These are phyloP conservation scores for Hypoxylon sp. DNA, from an alignment of 2,329 filamentous ascomycete genomes.

Conservation along the genomic window DNA sequence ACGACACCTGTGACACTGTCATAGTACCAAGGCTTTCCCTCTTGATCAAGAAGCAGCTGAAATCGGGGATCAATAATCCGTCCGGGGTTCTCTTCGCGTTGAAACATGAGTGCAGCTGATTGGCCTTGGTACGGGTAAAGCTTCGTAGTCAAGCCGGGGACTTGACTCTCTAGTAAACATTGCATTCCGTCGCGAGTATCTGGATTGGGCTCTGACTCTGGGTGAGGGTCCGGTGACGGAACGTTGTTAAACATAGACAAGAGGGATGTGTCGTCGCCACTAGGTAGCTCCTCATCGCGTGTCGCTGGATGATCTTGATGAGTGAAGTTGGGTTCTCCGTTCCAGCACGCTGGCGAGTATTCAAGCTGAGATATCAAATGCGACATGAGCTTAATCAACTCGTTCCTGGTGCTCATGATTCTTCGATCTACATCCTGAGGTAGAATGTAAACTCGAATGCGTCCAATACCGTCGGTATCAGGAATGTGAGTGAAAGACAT, in stretches of 20 bases:
- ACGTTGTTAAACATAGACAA: slow-evolving; percentile 82
- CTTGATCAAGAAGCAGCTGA: slow-evolving; percentile 71
- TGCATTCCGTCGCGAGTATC: slow-evolving; percentile 69
- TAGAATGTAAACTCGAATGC: slow-evolving; percentile 72
- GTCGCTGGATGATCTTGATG: slow-evolving; percentile 33
- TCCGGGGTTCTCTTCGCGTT: slow-evolving; percentile 78
- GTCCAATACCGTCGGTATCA: slow-evolving; percentile 44
- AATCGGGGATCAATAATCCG: slow-evolving; percentile 81
- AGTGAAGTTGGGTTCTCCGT: slow-evolving; percentile 57
- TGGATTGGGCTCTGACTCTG: slow-evolving; percentile 63
- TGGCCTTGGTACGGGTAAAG: slow-evolving; percentile 85
- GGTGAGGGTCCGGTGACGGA: slow-evolving; percentile 75
- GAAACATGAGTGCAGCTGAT: slow-evolving; percentile 86
- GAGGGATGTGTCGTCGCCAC: slow-evolving; percentile 66
- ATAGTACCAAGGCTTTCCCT: slow-evolving; percentile 76
- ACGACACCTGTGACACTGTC: slow-evolving; percentile 75
- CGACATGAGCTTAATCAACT: slow-evolving; percentile 63
- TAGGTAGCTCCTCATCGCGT: slow-evolving; percentile 48
- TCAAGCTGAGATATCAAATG: slow-evolving; percentile 69
- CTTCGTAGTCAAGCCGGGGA: slow-evolving; percentile 73
- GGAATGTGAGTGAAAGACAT: slow-evolving; percentile 57
- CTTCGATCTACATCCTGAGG: slow-evolving; percentile 75
- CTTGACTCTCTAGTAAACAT: slow-evolving; percentile 66
- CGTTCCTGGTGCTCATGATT: slow-evolving; percentile 65
- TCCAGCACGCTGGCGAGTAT: slow-evolving; percentile 70